Conservation (phyloP, 305 asterid species). For the Lippia alba region DNA sequence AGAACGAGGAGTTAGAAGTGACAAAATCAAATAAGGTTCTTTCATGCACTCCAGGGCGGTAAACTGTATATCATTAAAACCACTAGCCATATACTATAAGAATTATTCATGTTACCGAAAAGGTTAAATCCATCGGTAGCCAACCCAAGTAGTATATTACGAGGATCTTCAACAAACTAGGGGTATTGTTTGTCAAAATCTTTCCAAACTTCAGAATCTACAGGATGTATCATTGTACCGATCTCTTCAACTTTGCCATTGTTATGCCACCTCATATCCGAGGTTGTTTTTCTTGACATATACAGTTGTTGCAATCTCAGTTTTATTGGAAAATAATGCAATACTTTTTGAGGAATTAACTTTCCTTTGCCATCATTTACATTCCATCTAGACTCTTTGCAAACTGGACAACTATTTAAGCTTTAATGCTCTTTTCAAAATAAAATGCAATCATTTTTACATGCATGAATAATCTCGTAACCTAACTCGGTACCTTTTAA, state of each 20-base stretch:
- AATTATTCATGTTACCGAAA: background rate
- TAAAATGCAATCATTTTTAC: conserved; percentile 9
- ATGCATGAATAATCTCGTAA: conserved; percentile 13
- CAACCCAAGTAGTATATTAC: conserved; percentile 8
- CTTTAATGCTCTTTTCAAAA: background rate
- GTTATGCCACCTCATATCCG: background rate
- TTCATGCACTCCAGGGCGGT: conserved; percentile 11
- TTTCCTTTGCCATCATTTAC: conserved; percentile 5
- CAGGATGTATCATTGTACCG: background rate
- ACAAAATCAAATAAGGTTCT: conserved; percentile 5
- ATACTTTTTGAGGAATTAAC: background rate
- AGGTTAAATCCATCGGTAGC: background rate
- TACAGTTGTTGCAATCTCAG: background rate
- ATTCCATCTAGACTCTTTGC: conserved; percentile 13
- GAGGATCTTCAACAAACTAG: conserved; percentile 17
- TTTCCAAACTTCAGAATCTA: background rate
- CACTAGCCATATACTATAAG: background rate
- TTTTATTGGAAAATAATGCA: background rate
- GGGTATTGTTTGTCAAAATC: conserved; percentile 11
- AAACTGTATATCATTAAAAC: background rate
- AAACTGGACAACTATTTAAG: background rate
- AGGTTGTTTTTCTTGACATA: no score
- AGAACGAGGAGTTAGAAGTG: background rate
- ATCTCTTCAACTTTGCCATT: background rate
- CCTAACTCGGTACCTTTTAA: background rate